Evolutionary conservation across 345 rosid genomes (phyloP), one percentile per base, ranked within the genome.

Genomic region (Eutrema heterophyllum): DNA sequence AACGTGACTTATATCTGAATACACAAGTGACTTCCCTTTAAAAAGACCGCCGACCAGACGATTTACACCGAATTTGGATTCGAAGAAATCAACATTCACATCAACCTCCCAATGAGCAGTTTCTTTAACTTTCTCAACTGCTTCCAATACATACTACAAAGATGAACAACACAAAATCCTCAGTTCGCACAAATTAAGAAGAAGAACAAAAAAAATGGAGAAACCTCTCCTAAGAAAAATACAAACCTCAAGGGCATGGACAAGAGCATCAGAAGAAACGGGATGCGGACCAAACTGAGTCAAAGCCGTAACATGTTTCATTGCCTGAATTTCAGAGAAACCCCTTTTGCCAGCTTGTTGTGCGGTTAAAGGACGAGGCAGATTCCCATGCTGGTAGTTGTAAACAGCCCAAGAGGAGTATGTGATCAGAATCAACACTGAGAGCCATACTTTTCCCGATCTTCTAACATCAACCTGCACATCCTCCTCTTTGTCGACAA

Each of bases 311-410:
- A 92, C 94, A 74, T 95, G 99, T 63, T 85, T 80, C 76, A 87
- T 75, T 1, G 98, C 96, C 70, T 85, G 88, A 49, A 83, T 70
- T 80, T 95, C 99, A 41, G 99, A 92, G 71, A 95, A 95, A 7
- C 99, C 97, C 51, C 97, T 83, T 71, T 90, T 92, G 10, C 98
- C 99, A n/a, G 94, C 97, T 77, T 87, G 91, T 59, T 83, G 84
- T 1, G 91, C 79, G 5, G 86, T 84, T 14, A 92, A 88, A 1
- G 97, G 96, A 61, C 10, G 36, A 9, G 98, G 98, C 84, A 95
- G 56, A 68, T 13, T 81, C 77, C 81, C 85, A 68, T 50, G 81
- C 83, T 95, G 99, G 54, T 85, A 84, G 11, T 56, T 45, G 62
- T 89, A 84, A 60, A 90, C 92, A 30, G 84, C 58, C 89, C 89